These are phyloP conservation scores for Botrytis medusae DNA, from an alignment of 2,329 filamentous ascomycete species.

Conservation along the genomic window DNA sequence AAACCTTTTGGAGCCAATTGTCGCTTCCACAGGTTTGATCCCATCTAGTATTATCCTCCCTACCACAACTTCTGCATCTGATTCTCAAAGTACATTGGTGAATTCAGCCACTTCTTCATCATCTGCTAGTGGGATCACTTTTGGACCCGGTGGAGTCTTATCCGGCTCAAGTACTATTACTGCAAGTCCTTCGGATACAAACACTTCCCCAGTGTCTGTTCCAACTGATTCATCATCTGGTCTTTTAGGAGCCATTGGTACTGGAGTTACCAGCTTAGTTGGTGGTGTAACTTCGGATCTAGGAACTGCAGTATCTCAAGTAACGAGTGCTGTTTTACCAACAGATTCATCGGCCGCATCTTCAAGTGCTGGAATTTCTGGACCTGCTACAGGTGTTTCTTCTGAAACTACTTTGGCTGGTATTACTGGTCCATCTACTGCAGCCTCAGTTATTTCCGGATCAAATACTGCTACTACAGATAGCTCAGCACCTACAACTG, in stretches of 20 bases:
- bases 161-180: conserved; percentile 19
- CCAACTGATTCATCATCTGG: conserved; percentile 20
- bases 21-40: conserved; percentile 24
- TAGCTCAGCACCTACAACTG: neutral
- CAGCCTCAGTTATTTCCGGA: neutral
- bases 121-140: conserved; percentile 33
- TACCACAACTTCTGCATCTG: conserved; percentile 16
- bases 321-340: conserved; percentile 18
- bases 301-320: conserved; percentile 15
- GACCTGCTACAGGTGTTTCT: conserved; percentile 10
- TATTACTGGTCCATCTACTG: neutral
- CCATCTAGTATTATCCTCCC: conserved; percentile 25
- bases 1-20: conserved; percentile 21
- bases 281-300: conserved; percentile 6
- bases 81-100: conserved; percentile 2
- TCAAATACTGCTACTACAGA: neutral
- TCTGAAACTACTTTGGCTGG: conserved; percentile 11
- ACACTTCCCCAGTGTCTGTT: conserved; percentile 22
- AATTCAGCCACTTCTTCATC: conserved; percentile 24
- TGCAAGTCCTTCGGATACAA: conserved; percentile 20
- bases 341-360: neutral
- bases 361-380: neutral
- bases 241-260: conserved; percentile 10
- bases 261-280: conserved; percentile 1
- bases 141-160: conserved; percentile 38